Base-by-base conservation (phyloP, 305 asterid species). In the Fraxinus ornus region DNA sequence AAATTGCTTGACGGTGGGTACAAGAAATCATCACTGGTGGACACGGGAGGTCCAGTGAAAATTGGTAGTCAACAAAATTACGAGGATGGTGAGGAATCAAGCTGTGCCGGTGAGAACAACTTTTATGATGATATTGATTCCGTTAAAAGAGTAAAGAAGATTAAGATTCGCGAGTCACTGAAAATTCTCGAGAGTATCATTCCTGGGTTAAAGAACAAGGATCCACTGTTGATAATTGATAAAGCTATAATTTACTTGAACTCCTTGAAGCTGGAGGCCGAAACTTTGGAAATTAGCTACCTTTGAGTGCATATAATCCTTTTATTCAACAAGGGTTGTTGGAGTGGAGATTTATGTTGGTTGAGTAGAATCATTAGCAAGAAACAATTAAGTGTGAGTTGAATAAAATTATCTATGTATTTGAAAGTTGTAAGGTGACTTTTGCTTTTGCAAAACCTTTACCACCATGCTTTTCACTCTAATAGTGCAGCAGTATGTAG, bases 191-290 rank as follows among this genome's bases (percentile, higher is more conserved):
- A 81, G 82, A 86, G 89, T 39, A 87, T 94, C 64, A 81, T 94
- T 47, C 95, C 97, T 0, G 94, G 92, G 33, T 49, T 82, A 57
- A 84, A 87, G 68, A 85, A 77, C 80, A 85, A 86, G 39, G 90
- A 94, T 71, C 93, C 97, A 1, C 68, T 92, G 75, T 86, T 90
- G 86, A 80, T 93, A 79, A 88, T 94, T 55, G 98, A 94, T 81
- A 85, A 88, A 75, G 93, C 97, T 7, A 93, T 94, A 13, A 81
- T 64, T 44, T 91, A 88, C 90, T 87, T 94, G 88, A 88, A 91
- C 78, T 79, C 89, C 3, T 88, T 93, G 95, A 92, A 83, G 87
- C 79, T 62, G 8, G 91, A 92, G 79, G 97, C 94, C 0, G 86
- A 88, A 87, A 82, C 86, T 83, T 83, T 90, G 57, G 93, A 90